Conservation (phyloP, 805 yeast species). For the Kluyveromyces starmeri region DNA sequence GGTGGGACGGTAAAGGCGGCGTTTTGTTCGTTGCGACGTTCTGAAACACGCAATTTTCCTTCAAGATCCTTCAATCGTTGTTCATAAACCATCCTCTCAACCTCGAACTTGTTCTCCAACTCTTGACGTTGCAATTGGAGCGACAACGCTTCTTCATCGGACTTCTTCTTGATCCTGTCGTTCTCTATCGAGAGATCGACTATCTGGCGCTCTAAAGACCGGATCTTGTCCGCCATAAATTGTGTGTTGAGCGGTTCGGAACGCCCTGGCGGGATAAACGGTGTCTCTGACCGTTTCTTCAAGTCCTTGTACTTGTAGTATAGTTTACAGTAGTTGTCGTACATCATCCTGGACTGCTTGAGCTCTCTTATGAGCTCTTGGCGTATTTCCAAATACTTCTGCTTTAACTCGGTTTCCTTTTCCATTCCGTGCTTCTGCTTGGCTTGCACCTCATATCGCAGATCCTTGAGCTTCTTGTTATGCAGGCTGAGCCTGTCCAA, state of each 20-base stretch:
- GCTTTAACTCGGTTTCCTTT: constrained; percentile 11
- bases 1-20: background rate
- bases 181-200: constrained; percentile 15
- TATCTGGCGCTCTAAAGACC: constrained; percentile 21
- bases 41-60: constrained; percentile 5
- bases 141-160: constrained; percentile 19
- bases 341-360: constrained; percentile 27
- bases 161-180: constrained; percentile 25
- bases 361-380: constrained; percentile 28
- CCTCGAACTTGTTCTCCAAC: constrained; percentile 14
- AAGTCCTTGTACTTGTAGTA: constrained; percentile 26
- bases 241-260: background rate
- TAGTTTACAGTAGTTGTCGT: constrained; percentile 29
- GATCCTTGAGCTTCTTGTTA: constrained; percentile 16
- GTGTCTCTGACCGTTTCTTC: too few species aligned
- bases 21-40: too few species aligned
- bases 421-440: constrained; percentile 6
- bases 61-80: constrained; percentile 26
- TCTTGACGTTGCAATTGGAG: constrained; percentile 22
- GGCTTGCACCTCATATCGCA: constrained; percentile 11
- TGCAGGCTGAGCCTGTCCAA: constrained; percentile 21
- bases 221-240: constrained; percentile 7
- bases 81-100: constrained; percentile 20
- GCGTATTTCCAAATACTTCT: constrained; percentile 21
- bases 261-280: too few species aligned